Base-by-base conservation (phyloP, 2,329 filamentous ascomycete genomes). In the Plectosphaerella cucumerina region DNA sequence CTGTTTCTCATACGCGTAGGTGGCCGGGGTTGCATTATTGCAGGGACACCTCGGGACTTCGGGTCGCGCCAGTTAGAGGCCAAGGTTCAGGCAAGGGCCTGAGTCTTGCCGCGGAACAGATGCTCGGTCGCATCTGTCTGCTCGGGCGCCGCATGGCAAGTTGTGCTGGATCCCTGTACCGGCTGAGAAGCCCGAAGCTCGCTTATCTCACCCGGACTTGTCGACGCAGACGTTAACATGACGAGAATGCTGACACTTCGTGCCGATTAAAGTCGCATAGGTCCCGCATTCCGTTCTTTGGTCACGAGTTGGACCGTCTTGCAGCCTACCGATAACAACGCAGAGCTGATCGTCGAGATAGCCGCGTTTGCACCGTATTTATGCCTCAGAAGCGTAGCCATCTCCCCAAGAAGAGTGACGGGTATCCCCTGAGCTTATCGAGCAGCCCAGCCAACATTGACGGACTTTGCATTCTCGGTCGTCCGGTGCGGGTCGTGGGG, bases 131-230 rank as follows among this genome's bases (percentile, higher is more conserved):
- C n/a, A n/a, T n/a, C n/a, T n/a, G n/a, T n/a, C n/a, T n/a, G n/a
- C n/a, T n/a, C n/a, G n/a, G n/a, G n/a, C n/a, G n/a, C n/a, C n/a
- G n/a, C n/a, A n/a, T n/a, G n/a, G n/a, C n/a, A n/a, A n/a, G n/a
- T n/a, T n/a, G n/a, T n/a, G n/a, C n/a, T n/a, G n/a, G n/a, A n/a
- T n/a, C n/a, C n/a, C n/a, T n/a, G n/a, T n/a, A n/a, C n/a, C n/a
- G n/a, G n/a, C n/a, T n/a, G n/a, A n/a, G n/a, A n/a, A n/a, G n/a
- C n/a, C n/a, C n/a, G n/a, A n/a, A n/a, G 60, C 56, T 10, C 60
- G 58, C 56, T 65, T 66, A 54, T 70, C 63, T 54, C 59, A 66
- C 6, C 65, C 61, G 48, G 66, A 68, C 56, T 71, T 59, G 53
- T 70, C 62, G 20, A 67, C 59, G 52, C 61, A 70, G 22, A 70